These are phyloP conservation scores for Aspergillus avenaceus DNA, from an alignment of 495 filamentous ascomycete species.

Conservation along the genomic window DNA sequence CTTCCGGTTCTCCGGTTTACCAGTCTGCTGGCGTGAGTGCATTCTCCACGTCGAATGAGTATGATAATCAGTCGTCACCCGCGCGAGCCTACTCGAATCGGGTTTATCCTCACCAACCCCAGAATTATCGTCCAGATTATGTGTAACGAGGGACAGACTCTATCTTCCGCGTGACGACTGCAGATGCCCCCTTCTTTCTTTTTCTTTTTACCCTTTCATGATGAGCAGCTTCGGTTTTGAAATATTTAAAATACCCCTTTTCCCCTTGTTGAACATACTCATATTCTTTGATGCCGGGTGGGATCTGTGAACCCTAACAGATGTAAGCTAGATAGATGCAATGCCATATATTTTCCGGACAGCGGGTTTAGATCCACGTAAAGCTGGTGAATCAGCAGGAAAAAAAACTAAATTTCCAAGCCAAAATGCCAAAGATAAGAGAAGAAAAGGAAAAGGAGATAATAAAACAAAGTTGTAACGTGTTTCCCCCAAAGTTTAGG, in stretches of 20 bases:
- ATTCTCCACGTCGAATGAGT: not conserved
- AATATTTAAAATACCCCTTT: not conserved
- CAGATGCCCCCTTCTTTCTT: not conserved
- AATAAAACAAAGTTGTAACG: no score
- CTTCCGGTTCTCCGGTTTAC: not conserved
- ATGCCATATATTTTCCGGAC: no score
- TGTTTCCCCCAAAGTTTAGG: no score
- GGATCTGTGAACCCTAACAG: not conserved
- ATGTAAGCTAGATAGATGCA: constrained; percentile 7
- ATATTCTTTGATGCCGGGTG: not conserved
- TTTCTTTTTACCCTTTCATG: constrained; percentile 12
- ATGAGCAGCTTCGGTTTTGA: not conserved
- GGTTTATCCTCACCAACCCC: not conserved
- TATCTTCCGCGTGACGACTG: constrained; percentile 12
- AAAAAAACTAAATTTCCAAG: no score
- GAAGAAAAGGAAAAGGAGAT: no score
- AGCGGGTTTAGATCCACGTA: no score
- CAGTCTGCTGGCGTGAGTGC: not conserved
- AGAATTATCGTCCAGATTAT: constrained; percentile 6
- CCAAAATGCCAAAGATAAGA: not conserved
- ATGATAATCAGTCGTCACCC: constrained; percentile 2
- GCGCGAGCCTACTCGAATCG: constrained; percentile 8
- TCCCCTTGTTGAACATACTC: not conserved
- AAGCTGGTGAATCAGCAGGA: no score
- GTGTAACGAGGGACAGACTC: constrained; percentile 9